Conservation (phyloP, 1,284 basidiomycete genomes). For the Leccinum ponderosum region DNA sequence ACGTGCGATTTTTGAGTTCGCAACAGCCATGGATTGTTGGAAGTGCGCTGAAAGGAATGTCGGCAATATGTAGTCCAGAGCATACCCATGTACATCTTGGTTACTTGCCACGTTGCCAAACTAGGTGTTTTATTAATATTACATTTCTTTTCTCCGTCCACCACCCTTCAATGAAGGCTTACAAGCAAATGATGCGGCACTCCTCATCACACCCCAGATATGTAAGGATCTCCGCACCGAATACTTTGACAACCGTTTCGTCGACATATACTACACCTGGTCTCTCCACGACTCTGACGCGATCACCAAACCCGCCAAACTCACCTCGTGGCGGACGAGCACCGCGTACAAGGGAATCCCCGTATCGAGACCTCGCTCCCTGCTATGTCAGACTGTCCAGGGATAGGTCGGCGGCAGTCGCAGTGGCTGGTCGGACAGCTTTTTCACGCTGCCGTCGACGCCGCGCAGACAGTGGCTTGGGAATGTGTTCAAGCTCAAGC, state of each 20-base stretch:
- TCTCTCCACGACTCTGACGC: conserved; percentile 19
- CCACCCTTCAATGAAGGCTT: conserved; percentile 44
- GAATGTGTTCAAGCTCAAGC: too few species aligned
- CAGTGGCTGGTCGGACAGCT: conserved; percentile 41
- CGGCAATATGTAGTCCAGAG: conserved; percentile 20
- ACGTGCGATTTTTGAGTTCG: conserved; percentile 14
- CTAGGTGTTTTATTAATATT: too few species aligned
- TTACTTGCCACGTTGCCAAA: too few species aligned
- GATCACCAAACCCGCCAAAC: conserved; percentile 41
- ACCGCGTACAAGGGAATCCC: conserved; percentile 73
- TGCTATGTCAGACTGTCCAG: background rate
- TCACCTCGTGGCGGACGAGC: conserved; percentile 68
- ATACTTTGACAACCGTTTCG: conserved; percentile 41
- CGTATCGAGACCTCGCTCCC: conserved; percentile 57
- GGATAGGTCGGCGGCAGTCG: background rate
- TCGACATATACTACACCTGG: conserved; percentile 63
- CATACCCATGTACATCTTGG: conserved; percentile 16
- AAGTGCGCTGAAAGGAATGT: conserved; percentile 16
- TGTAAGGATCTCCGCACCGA: conserved; percentile 83
- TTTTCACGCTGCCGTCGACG: too few species aligned
- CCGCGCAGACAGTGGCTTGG: too few species aligned
- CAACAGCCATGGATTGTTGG: conserved; percentile 8
- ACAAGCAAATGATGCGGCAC: conserved; percentile 38
- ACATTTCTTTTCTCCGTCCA: conserved; percentile 58
- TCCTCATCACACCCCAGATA: conserved; percentile 70